Evolutionary conservation across 2,329 filamentous ascomycete genomes (phyloP), one percentile per base, ranked within the genome.

Genomic region (Westerdykella sp.): DNA sequence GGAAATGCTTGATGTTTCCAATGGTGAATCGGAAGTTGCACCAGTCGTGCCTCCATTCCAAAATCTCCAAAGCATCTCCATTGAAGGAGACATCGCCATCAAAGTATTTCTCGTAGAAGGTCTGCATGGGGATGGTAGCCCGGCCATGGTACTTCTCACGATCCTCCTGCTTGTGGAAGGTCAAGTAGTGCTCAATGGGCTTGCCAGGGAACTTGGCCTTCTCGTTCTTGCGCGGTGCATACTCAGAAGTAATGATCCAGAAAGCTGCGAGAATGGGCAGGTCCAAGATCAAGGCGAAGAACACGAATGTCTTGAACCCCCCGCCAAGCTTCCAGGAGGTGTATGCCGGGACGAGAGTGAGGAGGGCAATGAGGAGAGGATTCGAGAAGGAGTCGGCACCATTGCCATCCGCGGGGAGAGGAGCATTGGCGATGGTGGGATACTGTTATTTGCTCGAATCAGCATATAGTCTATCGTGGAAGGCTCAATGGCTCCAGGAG

Each of bases 71-170:
- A 60, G 78, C 80, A 70, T 97, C 93, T 45, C 89, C 90, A 69
- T 95, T 97, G 78, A 96, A 91, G 57, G 95, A 88, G 51, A 95
- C 89, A 45, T 95, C 83, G 46, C 87, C 88, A 63, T 93, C 85
- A 70, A 97, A 95, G 77, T 96, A 97, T 85, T 91, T 95, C 72
- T 96, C 90, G 66, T 94, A 83, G 76, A 97, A 97, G 18, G 88
- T 94, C 74, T 95, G 84, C 76, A 94, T 84, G 42, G 88, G 84
- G 48, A 93, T 88, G 73, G 85, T 90, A 72, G 79, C 85, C 68
- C 77, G 78, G 68, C 87, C 87, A 55, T 78, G 76, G 73, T 88
- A 93, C 71, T 83, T 87, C 59, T 72, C 64, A 47, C 69, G 70
- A 59, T 81, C 76, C 50, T 73, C 73, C 39, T 74, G 68, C 48